Percentiles rank a stretch among this genome's conserved stretches.
phyloP scores from a whole-genome alignment of 2,329 filamentous ascomycete genomes.

The Amesomyces nigricolor region DNA sequence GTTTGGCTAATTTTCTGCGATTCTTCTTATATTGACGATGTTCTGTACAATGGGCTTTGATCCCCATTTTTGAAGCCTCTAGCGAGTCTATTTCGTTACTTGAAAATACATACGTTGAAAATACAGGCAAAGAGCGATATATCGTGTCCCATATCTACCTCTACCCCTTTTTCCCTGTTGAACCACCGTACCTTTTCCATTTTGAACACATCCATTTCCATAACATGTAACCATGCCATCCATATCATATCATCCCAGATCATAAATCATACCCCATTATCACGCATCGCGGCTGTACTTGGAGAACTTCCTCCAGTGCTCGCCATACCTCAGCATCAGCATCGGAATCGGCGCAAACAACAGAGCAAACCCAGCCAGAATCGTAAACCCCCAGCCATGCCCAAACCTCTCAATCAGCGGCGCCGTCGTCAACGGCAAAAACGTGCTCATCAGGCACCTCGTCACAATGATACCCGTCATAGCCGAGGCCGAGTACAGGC shows the following conservation, averaged over 20 bases:
- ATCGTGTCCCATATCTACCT: too few species aligned
- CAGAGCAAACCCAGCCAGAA: constrained; percentile 39
- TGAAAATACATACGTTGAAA: too few species aligned
- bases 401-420: constrained; percentile 45
- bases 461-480: constrained; percentile 52
- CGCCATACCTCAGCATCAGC: constrained; percentile 46
- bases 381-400: constrained; percentile 46
- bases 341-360: constrained; percentile 46
- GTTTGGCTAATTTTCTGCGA: not conserved
- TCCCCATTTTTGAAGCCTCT: too few species aligned
- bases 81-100: too few species aligned
- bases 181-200: too few species aligned
- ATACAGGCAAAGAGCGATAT: too few species aligned
- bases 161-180: too few species aligned
- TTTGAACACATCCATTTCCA: too few species aligned
- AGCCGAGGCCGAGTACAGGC: constrained; percentile 50
- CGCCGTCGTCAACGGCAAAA: constrained; percentile 47
- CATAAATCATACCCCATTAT: not conserved
- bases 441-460: constrained; percentile 50
- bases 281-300: constrained; percentile 40
- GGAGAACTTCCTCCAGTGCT: constrained; percentile 45
- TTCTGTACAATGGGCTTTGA: not conserved
- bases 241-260: not conserved
- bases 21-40: not conserved
- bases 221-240: too few species aligned